A percentile compares a stretch with the other conserved stretches of the same genome.
These are phyloP conservation scores for Citrus hindsii DNA, from an alignment of 345 rosid species.

Conservation along the genomic window DNA sequence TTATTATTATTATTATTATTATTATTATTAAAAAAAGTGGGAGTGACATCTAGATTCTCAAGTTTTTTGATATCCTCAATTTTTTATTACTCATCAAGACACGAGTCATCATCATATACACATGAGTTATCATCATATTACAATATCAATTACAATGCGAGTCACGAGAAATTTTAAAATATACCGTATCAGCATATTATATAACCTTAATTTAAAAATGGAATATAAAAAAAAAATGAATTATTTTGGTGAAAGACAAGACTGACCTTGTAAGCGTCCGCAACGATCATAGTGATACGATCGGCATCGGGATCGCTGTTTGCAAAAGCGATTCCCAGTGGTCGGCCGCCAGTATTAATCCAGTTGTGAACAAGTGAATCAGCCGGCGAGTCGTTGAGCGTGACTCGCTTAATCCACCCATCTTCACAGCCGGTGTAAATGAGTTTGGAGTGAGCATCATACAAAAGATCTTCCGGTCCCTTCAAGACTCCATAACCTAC, in stretches of 20 bases:
- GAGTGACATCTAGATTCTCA: too few species aligned
- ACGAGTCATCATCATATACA: too few species aligned
- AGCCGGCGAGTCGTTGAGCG: slow-evolving; percentile 37
- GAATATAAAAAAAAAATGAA: neutral
- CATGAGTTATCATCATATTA: too few species aligned
- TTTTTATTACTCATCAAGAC: too few species aligned
- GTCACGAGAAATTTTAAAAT: too few species aligned
- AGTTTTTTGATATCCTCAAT: too few species aligned
- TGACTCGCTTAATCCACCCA: slow-evolving; percentile 85
- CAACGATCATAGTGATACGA: slow-evolving; percentile 42
- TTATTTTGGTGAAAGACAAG: too few species aligned
- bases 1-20: too few species aligned
- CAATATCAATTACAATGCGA: too few species aligned
- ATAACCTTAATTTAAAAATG: too few species aligned
- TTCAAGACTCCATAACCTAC: slow-evolving; percentile 40
- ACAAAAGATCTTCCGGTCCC: slow-evolving; percentile 64
- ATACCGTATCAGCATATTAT: too few species aligned
- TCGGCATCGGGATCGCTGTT: slow-evolving; percentile 5
- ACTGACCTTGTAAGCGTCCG: slow-evolving; percentile 67
- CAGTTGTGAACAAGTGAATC: slow-evolving; percentile 44
- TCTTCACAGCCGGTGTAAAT: slow-evolving; percentile 61
- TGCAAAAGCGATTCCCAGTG: slow-evolving; percentile 71
- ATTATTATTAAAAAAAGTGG: too few species aligned
- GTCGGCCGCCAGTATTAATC: slow-evolving; percentile 80
- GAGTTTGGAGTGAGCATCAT: slow-evolving; percentile 31